phyloP scores from a whole-genome alignment of 306 rosid species.

The Geum urbanum region DNA sequence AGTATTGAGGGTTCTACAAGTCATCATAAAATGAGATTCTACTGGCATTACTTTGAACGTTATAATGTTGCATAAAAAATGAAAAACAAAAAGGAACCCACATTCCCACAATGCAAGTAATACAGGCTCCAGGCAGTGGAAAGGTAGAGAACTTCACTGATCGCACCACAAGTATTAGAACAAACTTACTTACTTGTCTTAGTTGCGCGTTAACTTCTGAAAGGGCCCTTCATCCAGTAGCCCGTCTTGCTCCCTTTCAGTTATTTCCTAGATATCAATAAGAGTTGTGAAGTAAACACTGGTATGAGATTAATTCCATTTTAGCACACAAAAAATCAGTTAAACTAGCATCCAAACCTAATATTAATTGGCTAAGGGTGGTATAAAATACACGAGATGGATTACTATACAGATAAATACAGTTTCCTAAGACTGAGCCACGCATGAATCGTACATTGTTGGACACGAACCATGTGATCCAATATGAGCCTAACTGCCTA shows the following conservation, averaged over 20 bases:
- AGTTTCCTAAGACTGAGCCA: neutral
- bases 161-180: constrained; percentile 14
- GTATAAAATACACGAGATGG: neutral
- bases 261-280: constrained; percentile 55
- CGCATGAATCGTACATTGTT: neutral
- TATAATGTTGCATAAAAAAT: neutral
- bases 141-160: neutral
- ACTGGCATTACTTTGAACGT: neutral
- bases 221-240: constrained; percentile 92
- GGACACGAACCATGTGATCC: neutral
- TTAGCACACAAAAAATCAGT: neutral
- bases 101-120: neutral
- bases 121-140: neutral
- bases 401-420: neutral
- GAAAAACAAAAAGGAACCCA: constrained; percentile 2
- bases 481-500: neutral
- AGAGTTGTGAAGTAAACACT: constrained; percentile 7
- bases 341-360: constrained; percentile 1
- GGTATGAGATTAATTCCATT: neutral
- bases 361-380: neutral
- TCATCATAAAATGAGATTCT: neutral
- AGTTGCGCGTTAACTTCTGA: constrained; percentile 89
- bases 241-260: constrained; percentile 75
- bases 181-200: constrained; percentile 68
- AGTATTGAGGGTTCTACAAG: neutral